phyloP scores from a whole-genome alignment of 306 rosid species.

The Cicer bijugum region DNA sequence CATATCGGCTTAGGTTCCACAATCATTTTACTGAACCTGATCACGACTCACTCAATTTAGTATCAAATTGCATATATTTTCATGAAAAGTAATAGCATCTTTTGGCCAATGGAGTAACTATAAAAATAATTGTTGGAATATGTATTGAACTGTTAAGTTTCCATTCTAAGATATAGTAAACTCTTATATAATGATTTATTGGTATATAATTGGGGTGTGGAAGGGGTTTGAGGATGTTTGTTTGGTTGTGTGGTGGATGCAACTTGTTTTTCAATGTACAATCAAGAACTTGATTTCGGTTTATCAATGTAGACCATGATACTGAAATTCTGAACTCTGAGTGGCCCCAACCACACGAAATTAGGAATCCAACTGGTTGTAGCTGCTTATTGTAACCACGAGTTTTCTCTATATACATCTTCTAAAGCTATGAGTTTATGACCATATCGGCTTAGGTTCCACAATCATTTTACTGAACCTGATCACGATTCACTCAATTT shows the following conservation, averaged over 20 bases:
- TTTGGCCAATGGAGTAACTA: not conserved
- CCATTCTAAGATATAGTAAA: not conserved
- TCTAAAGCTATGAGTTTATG: not conserved
- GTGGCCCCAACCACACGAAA: not conserved
- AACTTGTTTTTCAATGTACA: constrained; percentile 2
- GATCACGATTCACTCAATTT: not conserved
- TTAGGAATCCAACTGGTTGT: not conserved
- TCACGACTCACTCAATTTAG: not conserved
- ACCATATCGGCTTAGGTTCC: not conserved
- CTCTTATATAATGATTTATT: not conserved
- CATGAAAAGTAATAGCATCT: not conserved
- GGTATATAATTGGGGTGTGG: no score
- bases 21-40: not conserved
- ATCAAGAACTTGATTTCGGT: not conserved
- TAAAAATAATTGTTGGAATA: not conserved
- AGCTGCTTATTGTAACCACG: not conserved
- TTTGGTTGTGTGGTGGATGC: not conserved
- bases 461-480: not conserved
- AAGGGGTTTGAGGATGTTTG: not conserved
- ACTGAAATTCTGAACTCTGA: not conserved
- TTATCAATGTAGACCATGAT: no score
- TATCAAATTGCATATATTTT: not conserved
- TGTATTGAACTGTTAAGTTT: not conserved
- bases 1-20: not conserved
- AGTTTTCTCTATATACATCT: not conserved